These are phyloP conservation scores for Cladosporium austrohemisphaericum DNA, from an alignment of 2,329 filamentous ascomycete species.

Conservation along the genomic window DNA sequence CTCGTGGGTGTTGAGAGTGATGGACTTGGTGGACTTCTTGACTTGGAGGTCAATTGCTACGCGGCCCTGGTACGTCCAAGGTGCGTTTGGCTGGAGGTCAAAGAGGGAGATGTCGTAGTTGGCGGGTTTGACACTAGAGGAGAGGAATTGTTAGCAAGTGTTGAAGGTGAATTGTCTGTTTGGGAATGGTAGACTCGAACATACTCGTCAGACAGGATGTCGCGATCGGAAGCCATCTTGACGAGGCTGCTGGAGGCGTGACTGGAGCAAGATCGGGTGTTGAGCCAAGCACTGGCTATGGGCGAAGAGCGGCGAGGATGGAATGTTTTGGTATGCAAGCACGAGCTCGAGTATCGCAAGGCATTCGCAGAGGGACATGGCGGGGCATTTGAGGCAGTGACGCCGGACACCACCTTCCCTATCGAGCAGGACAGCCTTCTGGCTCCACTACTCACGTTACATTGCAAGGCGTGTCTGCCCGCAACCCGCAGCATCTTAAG, in stretches of 20 bases:
- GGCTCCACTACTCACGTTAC: too few relatives aligned
- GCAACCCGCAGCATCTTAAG: too few relatives aligned
- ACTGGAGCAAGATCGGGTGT: conserved; percentile 27
- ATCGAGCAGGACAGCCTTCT: too few relatives aligned
- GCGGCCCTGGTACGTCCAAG: conserved; percentile 80
- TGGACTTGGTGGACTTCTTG: conserved; percentile 65
- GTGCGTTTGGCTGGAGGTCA: conserved; percentile 67
- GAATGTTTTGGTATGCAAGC: background rate
- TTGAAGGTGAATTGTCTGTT: too few relatives aligned
- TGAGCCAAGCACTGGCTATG: conserved; percentile 1
- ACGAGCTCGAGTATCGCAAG: too few relatives aligned
- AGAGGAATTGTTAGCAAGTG: conserved; percentile 3
- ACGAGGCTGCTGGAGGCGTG: conserved; percentile 31
- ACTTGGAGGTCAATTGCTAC: conserved; percentile 78
- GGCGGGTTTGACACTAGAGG: conserved; percentile 65
- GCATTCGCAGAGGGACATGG: background rate
- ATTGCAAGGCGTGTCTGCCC: too few relatives aligned
- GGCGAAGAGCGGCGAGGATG: background rate
- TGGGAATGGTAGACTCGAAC: background rate
- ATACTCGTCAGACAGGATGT: conserved; percentile 45
- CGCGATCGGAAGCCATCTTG: conserved; percentile 45
- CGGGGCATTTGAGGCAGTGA: too few relatives aligned
- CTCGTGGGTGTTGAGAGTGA: conserved; percentile 81
- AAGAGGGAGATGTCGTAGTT: conserved; percentile 83
- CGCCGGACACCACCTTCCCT: too few relatives aligned